A percentile compares a stretch with the other conserved stretches of the same genome.
These are phyloP conservation scores for Strobilomyces echinocephalus DNA, from an alignment of 768 basidiomycete genomes.

Conservation along the genomic window DNA sequence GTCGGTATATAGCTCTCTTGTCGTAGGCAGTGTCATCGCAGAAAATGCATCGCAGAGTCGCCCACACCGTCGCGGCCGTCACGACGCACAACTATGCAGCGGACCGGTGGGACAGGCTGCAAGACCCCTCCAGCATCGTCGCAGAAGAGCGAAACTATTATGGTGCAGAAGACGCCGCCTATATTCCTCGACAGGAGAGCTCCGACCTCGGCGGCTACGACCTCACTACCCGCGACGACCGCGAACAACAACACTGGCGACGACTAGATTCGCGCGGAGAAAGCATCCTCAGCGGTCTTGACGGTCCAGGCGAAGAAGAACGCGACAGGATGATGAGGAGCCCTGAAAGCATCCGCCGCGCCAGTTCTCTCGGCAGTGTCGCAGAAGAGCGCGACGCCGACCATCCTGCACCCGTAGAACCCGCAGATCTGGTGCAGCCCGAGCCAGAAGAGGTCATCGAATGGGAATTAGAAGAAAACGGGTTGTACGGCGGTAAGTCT, in stretches of 20 bases:
- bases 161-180: slow-evolving; percentile 5
- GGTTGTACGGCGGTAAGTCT: slow-evolving; percentile 45
- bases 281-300: slow-evolving; percentile 30
- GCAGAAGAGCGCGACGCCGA: slow-evolving; percentile 33
- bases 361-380: slow-evolving; percentile 32
- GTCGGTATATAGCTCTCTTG: slow-evolving; percentile 22
- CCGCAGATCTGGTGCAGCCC: slow-evolving; percentile 10
- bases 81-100: slow-evolving; percentile 19
- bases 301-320: slow-evolving; percentile 22
- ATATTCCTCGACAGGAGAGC: slow-evolving; percentile 9
- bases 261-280: slow-evolving; percentile 30
- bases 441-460: slow-evolving; percentile 39
- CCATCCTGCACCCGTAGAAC: slow-evolving; percentile 3
- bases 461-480: slow-evolving; percentile 44
- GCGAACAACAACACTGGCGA: slow-evolving; percentile 26
- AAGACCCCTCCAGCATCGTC: slow-evolving; percentile 18
- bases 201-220: slow-evolving; percentile 22
- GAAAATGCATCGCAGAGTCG: slow-evolving; percentile 30
- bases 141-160: slow-evolving; percentile 15
- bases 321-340: slow-evolving; percentile 24
- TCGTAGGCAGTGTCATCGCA: not conserved
- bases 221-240: slow-evolving; percentile 18
- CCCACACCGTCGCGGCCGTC: slow-evolving; percentile 29
- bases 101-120: slow-evolving; percentile 10
- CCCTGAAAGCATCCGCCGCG: slow-evolving; percentile 33